Conservation (phyloP, 2,329 filamentous ascomycete species). For the Aspergillus melleus region DNA sequence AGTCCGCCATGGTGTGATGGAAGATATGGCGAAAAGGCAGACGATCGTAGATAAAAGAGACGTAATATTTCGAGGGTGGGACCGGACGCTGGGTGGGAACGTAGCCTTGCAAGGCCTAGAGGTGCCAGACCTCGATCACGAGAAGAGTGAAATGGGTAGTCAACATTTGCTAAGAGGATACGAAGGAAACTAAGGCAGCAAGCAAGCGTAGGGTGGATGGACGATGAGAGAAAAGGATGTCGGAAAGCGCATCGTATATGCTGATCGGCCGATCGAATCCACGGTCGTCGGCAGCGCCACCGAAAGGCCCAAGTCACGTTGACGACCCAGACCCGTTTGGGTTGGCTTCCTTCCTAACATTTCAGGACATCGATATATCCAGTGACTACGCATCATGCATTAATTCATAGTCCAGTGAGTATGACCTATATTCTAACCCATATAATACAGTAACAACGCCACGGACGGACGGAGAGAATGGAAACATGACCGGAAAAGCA, state of each 20-base stretch:
- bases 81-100: not conserved
- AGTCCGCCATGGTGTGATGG: slow-evolving; percentile 42
- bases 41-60: not conserved
- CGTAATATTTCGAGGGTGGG: not conserved
- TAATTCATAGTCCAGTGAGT: not conserved
- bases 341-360: not conserved
- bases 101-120: slow-evolving; percentile 5
- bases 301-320: not conserved
- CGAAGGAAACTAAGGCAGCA: not conserved
- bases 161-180: not conserved
- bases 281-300: not conserved
- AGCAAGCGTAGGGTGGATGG: not conserved
- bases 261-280: not conserved
- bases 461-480: slow-evolving; percentile 8
- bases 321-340: not conserved
- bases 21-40: slow-evolving; percentile 3
- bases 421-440: slow-evolving; percentile 10
- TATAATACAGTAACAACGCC: slow-evolving; percentile 24
- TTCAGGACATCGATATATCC: not conserved
- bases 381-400: too few relatives aligned
- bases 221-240: not conserved
- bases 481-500: slow-evolving; percentile 8
- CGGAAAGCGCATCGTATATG: not conserved
- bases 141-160: not conserved
- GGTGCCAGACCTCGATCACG: slow-evolving; percentile 13